A percentile compares a stretch with the other conserved stretches of the same genome.
Evolutionary conservation across 345 rosid genomes (phyloP).

Genomic region (Theobroma cacao): DNA sequence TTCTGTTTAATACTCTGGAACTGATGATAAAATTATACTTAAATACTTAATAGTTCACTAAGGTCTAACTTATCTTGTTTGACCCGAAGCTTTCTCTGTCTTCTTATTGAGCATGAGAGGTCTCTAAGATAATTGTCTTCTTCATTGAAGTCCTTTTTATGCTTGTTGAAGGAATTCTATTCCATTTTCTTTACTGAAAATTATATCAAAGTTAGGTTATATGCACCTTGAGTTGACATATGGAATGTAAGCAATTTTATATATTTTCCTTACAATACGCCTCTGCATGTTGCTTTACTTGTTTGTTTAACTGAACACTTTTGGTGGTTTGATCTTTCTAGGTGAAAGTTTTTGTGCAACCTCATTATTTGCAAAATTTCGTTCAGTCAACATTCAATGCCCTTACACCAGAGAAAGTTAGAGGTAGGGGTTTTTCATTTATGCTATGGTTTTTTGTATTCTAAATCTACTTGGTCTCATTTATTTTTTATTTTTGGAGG

Average conservation of each 20-base stretch:
- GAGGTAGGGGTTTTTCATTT: constrained; percentile 43
- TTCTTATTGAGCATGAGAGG: background rate
- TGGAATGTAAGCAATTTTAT: background rate
- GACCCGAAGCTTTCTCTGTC: background rate
- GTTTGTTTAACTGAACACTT: background rate
- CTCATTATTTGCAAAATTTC: constrained; percentile 80
- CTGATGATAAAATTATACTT: background rate
- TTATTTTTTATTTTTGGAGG: background rate
- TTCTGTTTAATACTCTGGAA: background rate
- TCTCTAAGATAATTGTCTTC: background rate
- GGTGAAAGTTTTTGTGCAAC: constrained; percentile 92
- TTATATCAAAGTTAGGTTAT: background rate
- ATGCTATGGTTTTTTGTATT: background rate
- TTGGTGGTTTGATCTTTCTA: constrained; percentile 26
- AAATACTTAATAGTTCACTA: background rate
- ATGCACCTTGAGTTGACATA: background rate
- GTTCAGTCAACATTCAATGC: constrained; percentile 94
- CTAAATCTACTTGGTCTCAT: background rate
- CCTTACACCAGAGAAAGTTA: constrained; percentile 66
- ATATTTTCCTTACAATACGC: background rate
- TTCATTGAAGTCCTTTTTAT: background rate
- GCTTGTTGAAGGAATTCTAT: background rate
- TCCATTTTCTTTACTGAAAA: background rate
- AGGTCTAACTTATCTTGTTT: background rate
- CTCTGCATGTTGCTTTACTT: background rate